Evolutionary conservation across 805 yeast species (phyloP), one percentile per base, ranked within the genome.

Genomic region (Sporopachydermia quercuum): DNA sequence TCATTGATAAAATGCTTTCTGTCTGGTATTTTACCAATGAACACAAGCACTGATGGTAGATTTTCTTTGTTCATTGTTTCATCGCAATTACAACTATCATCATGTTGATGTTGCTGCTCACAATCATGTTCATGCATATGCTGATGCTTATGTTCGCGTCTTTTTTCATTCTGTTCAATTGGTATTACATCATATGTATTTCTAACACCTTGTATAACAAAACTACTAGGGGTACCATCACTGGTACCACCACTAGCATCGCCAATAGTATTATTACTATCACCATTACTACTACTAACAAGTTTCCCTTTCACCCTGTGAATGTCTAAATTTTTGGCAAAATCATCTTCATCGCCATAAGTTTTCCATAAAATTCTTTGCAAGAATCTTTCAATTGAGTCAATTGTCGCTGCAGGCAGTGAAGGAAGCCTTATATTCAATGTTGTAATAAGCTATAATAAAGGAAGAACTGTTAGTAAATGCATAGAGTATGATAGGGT

Each of bases 161-260:
- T n/a, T n/a, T 8, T 8, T n/a, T 8, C n/a, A 8, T 23, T 23
- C 13, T n/a, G 13, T n/a, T 23, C 30, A 23, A 23, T 23, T 23
- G 8, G 13, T 3, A 78, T 66, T 2, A 84, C 63, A 45, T 91
- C 98, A 57, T 85, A 91, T 0, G 94, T 85, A 41, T 86, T 91
- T 43, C 97, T 66, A 0, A 91, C 98, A 8, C 94, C 97, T 55
- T 91, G 98, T 6, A 91, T 60, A 4, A 86, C 81, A 41, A 62
- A 58, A 2, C 63, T 53, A 4, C 47, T 39, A 14, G 18, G 16
- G 16, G 16, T 19, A 5, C 30, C 37, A 16, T 23, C 15, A 11
- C 33, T 15, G 15, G 15, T 39, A 3, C 30, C 16, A 23, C 13
- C n/a, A 23, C 71, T 53, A 3, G 71, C 65, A 46, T 71, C 76